Percentiles rank a stretch among this genome's conserved stretches.
These are phyloP conservation scores for Fusarium pseudograminearum DNA, from an alignment of 2,329 filamentous ascomycete species.

Conservation along the genomic window DNA sequence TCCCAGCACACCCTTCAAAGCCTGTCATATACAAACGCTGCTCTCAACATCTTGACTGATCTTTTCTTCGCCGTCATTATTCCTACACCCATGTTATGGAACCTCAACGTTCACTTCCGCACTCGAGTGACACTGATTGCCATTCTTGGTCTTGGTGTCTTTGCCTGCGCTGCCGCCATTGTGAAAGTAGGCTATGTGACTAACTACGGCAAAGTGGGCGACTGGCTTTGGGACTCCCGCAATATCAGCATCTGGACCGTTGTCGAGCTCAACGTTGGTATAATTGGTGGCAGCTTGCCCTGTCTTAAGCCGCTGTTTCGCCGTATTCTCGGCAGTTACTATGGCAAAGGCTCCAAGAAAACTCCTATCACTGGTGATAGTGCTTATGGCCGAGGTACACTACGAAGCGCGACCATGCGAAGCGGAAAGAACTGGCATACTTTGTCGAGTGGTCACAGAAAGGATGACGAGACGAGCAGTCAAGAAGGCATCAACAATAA, in stretches of 20 bases:
- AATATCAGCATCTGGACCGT: slow-evolving; percentile 63
- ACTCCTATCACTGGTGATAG: slow-evolving; percentile 44
- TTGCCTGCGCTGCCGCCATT: slow-evolving; percentile 58
- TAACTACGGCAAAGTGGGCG: slow-evolving; percentile 55
- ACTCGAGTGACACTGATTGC: slow-evolving; percentile 56
- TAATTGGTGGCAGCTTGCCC: slow-evolving; percentile 54
- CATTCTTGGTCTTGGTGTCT: slow-evolving; percentile 59
- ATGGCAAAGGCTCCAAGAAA: slow-evolving; percentile 49
- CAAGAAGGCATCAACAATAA: slow-evolving; percentile 48
- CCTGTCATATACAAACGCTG: slow-evolving; percentile 58
- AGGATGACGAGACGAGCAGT: slow-evolving; percentile 46
- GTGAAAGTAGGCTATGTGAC: slow-evolving; percentile 56
- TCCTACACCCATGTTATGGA: slow-evolving; percentile 55
- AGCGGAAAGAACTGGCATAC: slow-evolving; percentile 44
- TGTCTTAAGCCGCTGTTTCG: slow-evolving; percentile 53
- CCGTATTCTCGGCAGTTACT: slow-evolving; percentile 48
- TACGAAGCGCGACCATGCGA: slow-evolving; percentile 41
- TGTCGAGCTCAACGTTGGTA: slow-evolving; percentile 54
- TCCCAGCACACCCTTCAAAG: slow-evolving; percentile 52
- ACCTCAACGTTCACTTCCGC: slow-evolving; percentile 56
- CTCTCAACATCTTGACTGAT: slow-evolving; percentile 54
- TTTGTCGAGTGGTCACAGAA: slow-evolving; percentile 39
- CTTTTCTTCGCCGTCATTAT: slow-evolving; percentile 56
- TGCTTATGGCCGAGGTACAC: slow-evolving; percentile 43
- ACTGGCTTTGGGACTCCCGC: slow-evolving; percentile 60